Evolutionary conservation across 2,329 filamentous ascomycete species (phyloP).

Genomic region (Chaetomium strumarium): DNA sequence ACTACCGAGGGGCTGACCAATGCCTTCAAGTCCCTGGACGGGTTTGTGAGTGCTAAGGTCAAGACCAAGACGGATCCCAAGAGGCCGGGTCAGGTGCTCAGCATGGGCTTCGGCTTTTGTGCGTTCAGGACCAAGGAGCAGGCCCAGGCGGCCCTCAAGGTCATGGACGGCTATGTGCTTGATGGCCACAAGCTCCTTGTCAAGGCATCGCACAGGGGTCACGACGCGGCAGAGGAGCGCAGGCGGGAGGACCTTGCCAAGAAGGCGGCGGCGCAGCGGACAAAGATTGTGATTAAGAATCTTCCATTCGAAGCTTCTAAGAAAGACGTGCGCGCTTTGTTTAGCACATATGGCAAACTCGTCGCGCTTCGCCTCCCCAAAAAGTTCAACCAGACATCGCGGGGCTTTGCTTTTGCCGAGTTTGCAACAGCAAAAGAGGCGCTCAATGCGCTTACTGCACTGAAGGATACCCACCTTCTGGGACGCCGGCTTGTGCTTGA

Average conservation of each 20-base stretch:
- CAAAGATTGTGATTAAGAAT: constrained; percentile 98
- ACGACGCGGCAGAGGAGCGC: constrained; percentile 82
- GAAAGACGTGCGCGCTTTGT: constrained; percentile 81
- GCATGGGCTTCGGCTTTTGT: constrained; percentile 96
- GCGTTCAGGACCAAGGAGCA: constrained; percentile 76
- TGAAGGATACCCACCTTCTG: constrained; percentile 88
- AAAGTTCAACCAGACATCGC: constrained; percentile 82
- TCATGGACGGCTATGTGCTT: constrained; percentile 86
- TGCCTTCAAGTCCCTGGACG: constrained; percentile 73
- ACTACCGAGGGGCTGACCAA: constrained; percentile 70
- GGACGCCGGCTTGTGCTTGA: constrained; percentile 85
- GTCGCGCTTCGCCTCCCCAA: constrained; percentile 89
- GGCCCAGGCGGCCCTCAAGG: constrained; percentile 70
- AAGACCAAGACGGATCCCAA: constrained; percentile 95
- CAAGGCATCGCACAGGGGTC: constrained; percentile 78
- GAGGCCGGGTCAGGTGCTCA: constrained; percentile 77
- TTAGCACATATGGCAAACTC: constrained; percentile 86
- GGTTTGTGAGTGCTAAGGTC: constrained; percentile 82
- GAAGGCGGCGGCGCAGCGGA: constrained; percentile 68
- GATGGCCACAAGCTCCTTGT: constrained; percentile 82
- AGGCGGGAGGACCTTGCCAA: constrained; percentile 77
- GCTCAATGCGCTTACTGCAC: constrained; percentile 77
- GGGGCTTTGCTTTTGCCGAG: constrained; percentile 95
- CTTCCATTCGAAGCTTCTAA: constrained; percentile 92
- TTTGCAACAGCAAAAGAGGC: constrained; percentile 90